phyloP scores from a whole-genome alignment of 352 stramenopile species.

The Phytophthora tubulina region DNA sequence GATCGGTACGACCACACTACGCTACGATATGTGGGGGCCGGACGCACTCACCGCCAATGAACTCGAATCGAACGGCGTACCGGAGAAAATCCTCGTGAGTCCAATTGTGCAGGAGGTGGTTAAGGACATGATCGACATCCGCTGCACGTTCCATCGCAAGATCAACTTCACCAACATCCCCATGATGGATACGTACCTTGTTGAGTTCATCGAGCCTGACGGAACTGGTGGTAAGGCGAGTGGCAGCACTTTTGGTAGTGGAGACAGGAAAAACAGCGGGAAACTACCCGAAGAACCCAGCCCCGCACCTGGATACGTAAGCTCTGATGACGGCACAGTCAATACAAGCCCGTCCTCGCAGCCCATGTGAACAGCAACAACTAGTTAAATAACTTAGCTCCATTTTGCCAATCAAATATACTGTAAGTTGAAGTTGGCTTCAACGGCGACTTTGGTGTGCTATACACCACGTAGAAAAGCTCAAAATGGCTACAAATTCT shows the following conservation, averaged over 20 bases:
- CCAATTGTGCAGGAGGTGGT: slow-evolving; percentile 83
- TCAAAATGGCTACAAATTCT: background rate
- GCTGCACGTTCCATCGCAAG: slow-evolving; percentile 86
- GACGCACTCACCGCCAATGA: slow-evolving; percentile 88
- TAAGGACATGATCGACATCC: slow-evolving; percentile 86
- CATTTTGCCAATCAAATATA: slow-evolving; percentile 14
- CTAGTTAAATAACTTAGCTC: slow-evolving; percentile 17
- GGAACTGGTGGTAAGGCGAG: slow-evolving; percentile 15
- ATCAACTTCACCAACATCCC: slow-evolving; percentile 83
- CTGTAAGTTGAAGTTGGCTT: slow-evolving; percentile 19
- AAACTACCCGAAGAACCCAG: slow-evolving; percentile 8
- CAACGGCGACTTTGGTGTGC: slow-evolving; percentile 13
- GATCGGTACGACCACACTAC: slow-evolving; percentile 88
- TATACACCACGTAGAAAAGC: slow-evolving; percentile 2
- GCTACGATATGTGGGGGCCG: slow-evolving; percentile 91
- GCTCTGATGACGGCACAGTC: slow-evolving; percentile 24
- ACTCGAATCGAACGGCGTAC: slow-evolving; percentile 88
- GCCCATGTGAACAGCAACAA: slow-evolving; percentile 11
- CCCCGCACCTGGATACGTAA: slow-evolving; percentile 9
- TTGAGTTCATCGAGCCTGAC: slow-evolving; percentile 76
- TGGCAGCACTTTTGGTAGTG: background rate
- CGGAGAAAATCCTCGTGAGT: slow-evolving; percentile 84
- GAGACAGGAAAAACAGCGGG: slow-evolving; percentile 24
- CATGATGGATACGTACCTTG: slow-evolving; percentile 88
- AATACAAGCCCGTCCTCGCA: background rate